phyloP scores from a whole-genome alignment of 140 eudicot genomes.

The Oenanthe javanica region DNA sequence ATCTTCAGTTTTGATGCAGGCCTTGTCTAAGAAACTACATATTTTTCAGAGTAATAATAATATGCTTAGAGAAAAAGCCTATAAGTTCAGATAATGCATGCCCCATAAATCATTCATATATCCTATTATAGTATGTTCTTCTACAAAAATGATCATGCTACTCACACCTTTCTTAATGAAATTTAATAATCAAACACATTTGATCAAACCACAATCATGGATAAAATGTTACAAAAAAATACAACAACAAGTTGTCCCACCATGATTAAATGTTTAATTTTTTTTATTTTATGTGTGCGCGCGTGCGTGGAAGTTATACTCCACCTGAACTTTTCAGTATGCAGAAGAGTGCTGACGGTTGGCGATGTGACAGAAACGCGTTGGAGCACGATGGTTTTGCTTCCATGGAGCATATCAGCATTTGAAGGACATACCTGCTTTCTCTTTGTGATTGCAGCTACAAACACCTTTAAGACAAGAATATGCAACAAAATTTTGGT shows the following conservation, averaged over 20 bases:
- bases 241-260: not conserved
- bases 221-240: not conserved
- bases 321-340: constrained; percentile 69
- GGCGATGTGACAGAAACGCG: constrained; percentile 21
- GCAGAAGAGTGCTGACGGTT: constrained; percentile 42
- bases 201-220: not conserved
- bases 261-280: not conserved
- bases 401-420: constrained; percentile 52
- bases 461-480: constrained; percentile 40
- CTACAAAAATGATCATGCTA: not conserved
- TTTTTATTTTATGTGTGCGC: not conserved
- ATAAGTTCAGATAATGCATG: not conserved
- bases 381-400: constrained; percentile 29
- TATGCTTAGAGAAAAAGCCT: not conserved
- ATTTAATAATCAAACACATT: not conserved
- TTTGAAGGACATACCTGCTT: constrained; percentile 73
- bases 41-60: not conserved
- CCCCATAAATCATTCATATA: not conserved
- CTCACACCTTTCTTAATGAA: not conserved
- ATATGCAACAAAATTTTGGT: not conserved
- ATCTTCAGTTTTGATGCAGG: constrained; percentile 59
- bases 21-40: constrained; percentile 71
- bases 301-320: not conserved
- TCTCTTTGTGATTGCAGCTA: constrained; percentile 78
- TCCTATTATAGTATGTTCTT: not conserved